Percentiles rank a stretch among this genome's conserved stretches.
Evolutionary conservation across 441 rosid species (phyloP).

Genomic region (Croton setiger): DNA sequence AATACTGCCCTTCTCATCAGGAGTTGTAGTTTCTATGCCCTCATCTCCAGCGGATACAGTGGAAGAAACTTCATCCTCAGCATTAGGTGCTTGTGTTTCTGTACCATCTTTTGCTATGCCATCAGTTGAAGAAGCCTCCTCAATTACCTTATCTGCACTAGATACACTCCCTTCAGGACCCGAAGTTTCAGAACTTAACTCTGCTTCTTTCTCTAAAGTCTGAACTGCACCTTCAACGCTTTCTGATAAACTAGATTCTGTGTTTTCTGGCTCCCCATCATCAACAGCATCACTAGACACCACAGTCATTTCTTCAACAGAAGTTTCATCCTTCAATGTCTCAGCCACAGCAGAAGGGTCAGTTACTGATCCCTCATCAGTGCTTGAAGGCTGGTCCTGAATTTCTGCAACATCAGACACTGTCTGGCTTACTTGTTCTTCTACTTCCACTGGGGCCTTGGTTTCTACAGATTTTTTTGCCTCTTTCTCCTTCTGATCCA

Average conservation of each 20-base stretch:
- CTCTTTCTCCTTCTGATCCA: slow-evolving; percentile 57
- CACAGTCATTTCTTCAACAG: slow-evolving; percentile 19
- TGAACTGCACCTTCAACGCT: slow-evolving; percentile 13
- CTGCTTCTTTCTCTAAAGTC: slow-evolving; percentile 26
- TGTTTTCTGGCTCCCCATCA: slow-evolving; percentile 14
- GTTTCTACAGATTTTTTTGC: slow-evolving; percentile 25
- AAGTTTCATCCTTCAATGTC: slow-evolving; percentile 23
- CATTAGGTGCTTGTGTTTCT: slow-evolving; percentile 29
- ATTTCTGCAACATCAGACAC: slow-evolving; percentile 26
- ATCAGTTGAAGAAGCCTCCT: slow-evolving; percentile 31
- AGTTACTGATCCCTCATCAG: slow-evolving; percentile 15
- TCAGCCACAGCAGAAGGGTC: slow-evolving; percentile 26
- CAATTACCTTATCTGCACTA: slow-evolving; percentile 22
- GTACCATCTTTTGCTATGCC: slow-evolving; percentile 27
- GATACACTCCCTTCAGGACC: slow-evolving; percentile 29
- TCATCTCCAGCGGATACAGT: slow-evolving; percentile 29
- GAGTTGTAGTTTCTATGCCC: slow-evolving; percentile 23
- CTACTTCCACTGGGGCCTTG: slow-evolving; percentile 22
- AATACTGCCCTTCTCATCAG: slow-evolving; percentile 38
- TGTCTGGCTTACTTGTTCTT: slow-evolving; percentile 15
- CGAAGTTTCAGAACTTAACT: slow-evolving; percentile 26
- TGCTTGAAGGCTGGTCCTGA: slow-evolving; percentile 26
- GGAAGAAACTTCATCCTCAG: slow-evolving; percentile 31
- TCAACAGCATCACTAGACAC: slow-evolving; percentile 20
- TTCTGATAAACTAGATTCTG: slow-evolving; percentile 11